Conservation (phyloP, 2,329 filamentous ascomycete genomes). For the Hypoxylon rubiginosum region DNA sequence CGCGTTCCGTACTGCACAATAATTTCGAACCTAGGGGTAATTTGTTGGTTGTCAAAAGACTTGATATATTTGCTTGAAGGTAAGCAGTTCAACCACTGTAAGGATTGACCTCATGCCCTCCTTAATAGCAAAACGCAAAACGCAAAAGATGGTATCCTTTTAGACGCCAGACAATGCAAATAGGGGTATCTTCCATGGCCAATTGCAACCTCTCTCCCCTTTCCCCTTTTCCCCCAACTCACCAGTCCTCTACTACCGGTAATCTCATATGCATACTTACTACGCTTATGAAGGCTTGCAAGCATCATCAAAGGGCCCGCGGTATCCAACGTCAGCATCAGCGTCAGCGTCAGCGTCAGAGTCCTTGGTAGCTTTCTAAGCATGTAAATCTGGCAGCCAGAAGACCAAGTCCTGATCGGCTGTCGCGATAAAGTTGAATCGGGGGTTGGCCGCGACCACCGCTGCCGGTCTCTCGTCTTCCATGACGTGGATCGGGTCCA, state of each 20-base stretch:
- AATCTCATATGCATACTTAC: neutral
- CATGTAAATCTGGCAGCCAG: constrained; percentile 79
- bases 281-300: neutral
- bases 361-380: constrained; percentile 49
- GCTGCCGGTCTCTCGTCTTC: constrained; percentile 78
- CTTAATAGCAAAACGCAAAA: neutral
- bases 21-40: neutral
- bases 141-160: constrained; percentile 20
- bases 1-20: too few relatives aligned
- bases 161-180: constrained; percentile 41
- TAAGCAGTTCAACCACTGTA: neutral
- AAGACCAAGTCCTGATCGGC: constrained; percentile 88
- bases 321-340: too few relatives aligned
- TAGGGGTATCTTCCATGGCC: constrained; percentile 39
- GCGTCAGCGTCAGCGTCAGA: neutral
- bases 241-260: neutral
- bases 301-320: constrained; percentile 23
- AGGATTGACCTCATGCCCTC: neutral
- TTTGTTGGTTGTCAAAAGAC: neutral
- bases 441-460: constrained; percentile 88
- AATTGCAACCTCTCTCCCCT: constrained; percentile 13
- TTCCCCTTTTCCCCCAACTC: neutral
- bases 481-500: constrained; percentile 74
- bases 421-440: constrained; percentile 91
- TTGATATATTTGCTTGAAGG: neutral